Evolutionary conservation across 2,329 filamentous ascomycete species (phyloP).

Genomic region (Phoma sp.): DNA sequence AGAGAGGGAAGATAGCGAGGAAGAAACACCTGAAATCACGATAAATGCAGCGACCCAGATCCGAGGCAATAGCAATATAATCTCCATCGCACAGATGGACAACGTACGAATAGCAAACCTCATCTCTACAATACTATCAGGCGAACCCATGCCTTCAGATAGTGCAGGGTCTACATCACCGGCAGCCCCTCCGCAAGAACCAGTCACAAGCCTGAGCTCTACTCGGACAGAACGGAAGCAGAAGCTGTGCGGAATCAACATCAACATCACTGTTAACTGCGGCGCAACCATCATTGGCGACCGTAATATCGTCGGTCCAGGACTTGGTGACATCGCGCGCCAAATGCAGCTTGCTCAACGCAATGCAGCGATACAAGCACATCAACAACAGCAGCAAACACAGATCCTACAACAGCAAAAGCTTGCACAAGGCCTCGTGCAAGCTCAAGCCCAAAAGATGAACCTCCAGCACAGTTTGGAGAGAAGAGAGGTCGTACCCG

Average conservation of each 20-base stretch:
- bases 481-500: constrained; percentile 7
- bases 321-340: constrained; percentile 40
- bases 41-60: constrained; percentile 45
- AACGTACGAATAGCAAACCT: constrained; percentile 36
- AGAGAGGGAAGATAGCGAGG: constrained; percentile 21
- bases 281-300: constrained; percentile 44
- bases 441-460: constrained; percentile 12
- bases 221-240: constrained; percentile 12
- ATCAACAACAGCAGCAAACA: constrained; percentile 21
- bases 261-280: constrained; percentile 44
- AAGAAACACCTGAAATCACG: constrained; percentile 38
- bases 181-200: constrained; percentile 9
- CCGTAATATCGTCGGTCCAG: constrained; percentile 44
- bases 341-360: constrained; percentile 41
- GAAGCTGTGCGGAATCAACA: constrained; percentile 21
- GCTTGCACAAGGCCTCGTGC: constrained; percentile 12
- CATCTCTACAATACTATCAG: constrained; percentile 29
- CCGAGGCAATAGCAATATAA: constrained; percentile 42
- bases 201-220: constrained; percentile 4
- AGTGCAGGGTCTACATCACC: background rate
- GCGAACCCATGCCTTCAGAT: constrained; percentile 13
- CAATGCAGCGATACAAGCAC: constrained; percentile 22
- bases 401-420: constrained; percentile 15
- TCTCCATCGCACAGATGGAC: constrained; percentile 42
- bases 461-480: constrained; percentile 15